Conservation (phyloP, 2,329 filamentous ascomycete genomes). For the Aspergillus eucalypticola region DNA sequence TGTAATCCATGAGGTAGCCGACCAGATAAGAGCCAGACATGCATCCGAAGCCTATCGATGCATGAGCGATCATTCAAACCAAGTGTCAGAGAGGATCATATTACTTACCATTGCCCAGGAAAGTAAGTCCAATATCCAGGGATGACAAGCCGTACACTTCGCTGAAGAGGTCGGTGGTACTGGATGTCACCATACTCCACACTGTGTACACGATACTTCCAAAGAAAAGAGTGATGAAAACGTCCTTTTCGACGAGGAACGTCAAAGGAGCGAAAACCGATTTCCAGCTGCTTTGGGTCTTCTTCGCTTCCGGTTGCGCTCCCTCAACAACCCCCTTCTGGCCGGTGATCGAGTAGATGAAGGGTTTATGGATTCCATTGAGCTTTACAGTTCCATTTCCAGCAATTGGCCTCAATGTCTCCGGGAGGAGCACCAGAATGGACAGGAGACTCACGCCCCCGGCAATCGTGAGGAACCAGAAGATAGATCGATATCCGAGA, state of each 20-base stretch:
- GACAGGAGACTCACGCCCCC: conserved; percentile 38
- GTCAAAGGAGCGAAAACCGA: conserved; percentile 38
- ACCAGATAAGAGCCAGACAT: conserved; percentile 8
- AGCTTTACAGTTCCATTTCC: conserved; percentile 44
- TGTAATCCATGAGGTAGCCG: conserved; percentile 35
- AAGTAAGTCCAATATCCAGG: conserved; percentile 45
- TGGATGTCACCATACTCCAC: conserved; percentile 53
- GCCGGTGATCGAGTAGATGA: conserved; percentile 32
- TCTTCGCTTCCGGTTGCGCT: conserved; percentile 25
- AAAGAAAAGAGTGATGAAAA: conserved; percentile 47
- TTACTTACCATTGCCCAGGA: conserved; percentile 41
- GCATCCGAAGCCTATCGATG: conserved; percentile 4
- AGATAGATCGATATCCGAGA: conserved; percentile 42
- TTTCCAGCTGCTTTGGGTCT: conserved; percentile 22
- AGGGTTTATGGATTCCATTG: conserved; percentile 43
- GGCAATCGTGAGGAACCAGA: conserved; percentile 45
- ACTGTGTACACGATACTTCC: conserved; percentile 49
- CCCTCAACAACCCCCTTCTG: conserved; percentile 14
- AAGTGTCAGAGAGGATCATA: neutral
- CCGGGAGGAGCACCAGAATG: conserved; percentile 45
- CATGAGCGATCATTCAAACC: neutral
- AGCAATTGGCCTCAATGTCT: conserved; percentile 42
- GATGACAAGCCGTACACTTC: conserved; percentile 31
- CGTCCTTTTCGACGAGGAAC: conserved; percentile 50
- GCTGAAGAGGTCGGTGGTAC: conserved; percentile 43